Conservation (phyloP, 2,329 filamentous ascomycete species). For the Alternaria angustiovoidea region DNA sequence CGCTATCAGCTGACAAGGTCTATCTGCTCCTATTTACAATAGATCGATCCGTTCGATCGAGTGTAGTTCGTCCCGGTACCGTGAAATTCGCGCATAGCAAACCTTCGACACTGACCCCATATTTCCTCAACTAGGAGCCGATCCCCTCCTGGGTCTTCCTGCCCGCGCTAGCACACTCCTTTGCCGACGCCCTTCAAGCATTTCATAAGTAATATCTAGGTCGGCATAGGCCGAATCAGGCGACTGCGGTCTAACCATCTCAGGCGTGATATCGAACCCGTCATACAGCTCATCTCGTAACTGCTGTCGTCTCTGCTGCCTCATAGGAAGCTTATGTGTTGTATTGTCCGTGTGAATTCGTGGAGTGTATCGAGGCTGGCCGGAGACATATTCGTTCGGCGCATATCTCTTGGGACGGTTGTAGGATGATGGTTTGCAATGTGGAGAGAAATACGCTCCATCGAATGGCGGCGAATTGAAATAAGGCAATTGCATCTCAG, state of each 20-base stretch:
- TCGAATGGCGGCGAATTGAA: neutral
- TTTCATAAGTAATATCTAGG: neutral
- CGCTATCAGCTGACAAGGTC: neutral
- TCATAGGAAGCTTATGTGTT: neutral
- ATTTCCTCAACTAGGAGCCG: neutral
- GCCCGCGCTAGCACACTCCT: neutral
- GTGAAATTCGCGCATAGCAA: neutral
- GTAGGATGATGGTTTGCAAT: neutral
- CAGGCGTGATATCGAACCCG: neutral
- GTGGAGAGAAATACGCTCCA: neutral
- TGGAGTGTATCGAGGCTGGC: neutral
- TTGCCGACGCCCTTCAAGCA: neutral
- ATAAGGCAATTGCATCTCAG: neutral
- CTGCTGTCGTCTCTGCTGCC: neutral
- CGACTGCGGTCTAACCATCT: neutral
- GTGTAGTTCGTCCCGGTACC: neutral
- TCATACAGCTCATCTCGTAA: neutral
- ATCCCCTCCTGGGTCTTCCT: neutral
- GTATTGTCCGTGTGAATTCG: neutral
- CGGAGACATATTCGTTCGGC: neutral
- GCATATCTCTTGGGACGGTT: neutral
- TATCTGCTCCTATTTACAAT: too few relatives aligned
- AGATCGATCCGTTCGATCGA: neutral
- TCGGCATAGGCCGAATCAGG: neutral
- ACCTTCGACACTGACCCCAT: neutral